Evolutionary conservation across 352 stramenopile genomes (phyloP).

Genomic region (Saprolegnia diclina): DNA sequence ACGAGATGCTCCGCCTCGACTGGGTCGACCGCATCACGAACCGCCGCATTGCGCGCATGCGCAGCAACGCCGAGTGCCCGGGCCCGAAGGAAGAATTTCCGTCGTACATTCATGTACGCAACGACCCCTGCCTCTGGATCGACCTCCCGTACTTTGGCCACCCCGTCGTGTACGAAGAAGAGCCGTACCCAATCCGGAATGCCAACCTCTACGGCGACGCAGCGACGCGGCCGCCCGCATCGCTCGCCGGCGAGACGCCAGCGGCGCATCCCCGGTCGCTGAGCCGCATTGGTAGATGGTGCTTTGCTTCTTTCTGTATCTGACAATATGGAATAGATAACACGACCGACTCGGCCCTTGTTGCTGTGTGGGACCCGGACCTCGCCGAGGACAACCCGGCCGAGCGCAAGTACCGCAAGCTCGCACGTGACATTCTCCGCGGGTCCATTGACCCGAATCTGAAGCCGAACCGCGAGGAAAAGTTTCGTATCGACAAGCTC

Average conservation of each 20-base stretch:
- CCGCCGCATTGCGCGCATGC: slow-evolving; percentile 78
- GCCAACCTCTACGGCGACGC: slow-evolving; percentile 7
- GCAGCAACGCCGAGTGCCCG: slow-evolving; percentile 65
- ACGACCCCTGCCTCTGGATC: slow-evolving; percentile 78
- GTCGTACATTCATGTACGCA: slow-evolving; percentile 72
- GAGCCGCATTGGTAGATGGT: background rate
- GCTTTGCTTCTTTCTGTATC: background rate
- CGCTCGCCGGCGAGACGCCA: slow-evolving; percentile 15
- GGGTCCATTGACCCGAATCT: slow-evolving; percentile 96
- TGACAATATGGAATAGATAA: slow-evolving; percentile 31
- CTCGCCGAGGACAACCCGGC: slow-evolving; percentile 87
- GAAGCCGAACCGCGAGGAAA: slow-evolving; percentile 95
- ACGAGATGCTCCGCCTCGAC: slow-evolving; percentile 78
- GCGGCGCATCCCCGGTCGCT: slow-evolving; percentile 26
- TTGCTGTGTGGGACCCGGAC: slow-evolving; percentile 80
- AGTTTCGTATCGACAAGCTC: slow-evolving; percentile 88
- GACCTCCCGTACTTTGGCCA: slow-evolving; percentile 90
- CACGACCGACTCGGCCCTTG: slow-evolving; percentile 41
- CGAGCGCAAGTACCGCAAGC: slow-evolving; percentile 97
- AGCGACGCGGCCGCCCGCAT: background rate
- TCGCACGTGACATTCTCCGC: slow-evolving; percentile 93
- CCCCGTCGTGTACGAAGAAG: slow-evolving; percentile 89
- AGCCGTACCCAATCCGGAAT: slow-evolving; percentile 63
- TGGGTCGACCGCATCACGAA: slow-evolving; percentile 90
- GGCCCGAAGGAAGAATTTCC: slow-evolving; percentile 59